phyloP scores from a whole-genome alignment of 2,329 filamentous ascomycete genomes.

The Diplodia seriata region DNA sequence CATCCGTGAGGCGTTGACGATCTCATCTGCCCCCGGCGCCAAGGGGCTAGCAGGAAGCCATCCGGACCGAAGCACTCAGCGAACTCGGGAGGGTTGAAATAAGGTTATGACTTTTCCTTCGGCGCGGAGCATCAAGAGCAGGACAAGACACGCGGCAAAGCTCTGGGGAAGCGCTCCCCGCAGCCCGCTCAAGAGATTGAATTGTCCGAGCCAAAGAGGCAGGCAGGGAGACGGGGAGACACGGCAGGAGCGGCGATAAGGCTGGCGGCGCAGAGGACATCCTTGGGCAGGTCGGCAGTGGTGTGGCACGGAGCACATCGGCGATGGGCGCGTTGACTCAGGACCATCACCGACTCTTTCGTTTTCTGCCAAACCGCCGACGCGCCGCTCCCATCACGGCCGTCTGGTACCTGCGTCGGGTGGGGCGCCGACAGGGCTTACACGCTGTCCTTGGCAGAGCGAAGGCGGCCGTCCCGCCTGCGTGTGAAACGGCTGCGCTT shows the following conservation, averaged over 20 bases:
- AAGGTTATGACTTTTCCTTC: conserved; percentile 2
- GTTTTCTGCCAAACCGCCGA: conserved; percentile 7
- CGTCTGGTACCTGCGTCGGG: conserved; percentile 28
- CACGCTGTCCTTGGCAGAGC: conserved; percentile 19
- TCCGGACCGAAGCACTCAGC: conserved; percentile 19
- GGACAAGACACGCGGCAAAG: background rate
- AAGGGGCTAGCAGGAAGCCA: conserved; percentile 22
- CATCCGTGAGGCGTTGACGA: conserved; percentile 22
- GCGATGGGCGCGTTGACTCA: conserved; percentile 7
- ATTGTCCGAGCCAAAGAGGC: background rate
- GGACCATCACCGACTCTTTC: conserved; percentile 28
- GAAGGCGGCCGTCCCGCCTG: background rate
- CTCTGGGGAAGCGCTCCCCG: conserved; percentile 6
- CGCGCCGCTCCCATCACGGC: conserved; percentile 1
- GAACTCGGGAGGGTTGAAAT: background rate
- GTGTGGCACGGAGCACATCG: conserved; percentile 13
- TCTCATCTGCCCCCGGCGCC: conserved; percentile 13
- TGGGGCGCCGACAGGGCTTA: conserved; percentile 15
- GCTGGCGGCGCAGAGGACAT: background rate
- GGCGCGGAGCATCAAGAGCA: conserved; percentile 5
- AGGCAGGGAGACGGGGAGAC: background rate
- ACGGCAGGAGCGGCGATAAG: conserved; percentile 1
- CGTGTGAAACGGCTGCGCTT: background rate
- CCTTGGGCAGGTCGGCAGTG: background rate
- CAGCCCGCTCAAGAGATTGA: background rate